Evolutionary conservation across 2,329 filamentous ascomycete species (phyloP), one percentile per base, ranked within the genome.

Genomic region (Teratosphaeriaceae sp.): DNA sequence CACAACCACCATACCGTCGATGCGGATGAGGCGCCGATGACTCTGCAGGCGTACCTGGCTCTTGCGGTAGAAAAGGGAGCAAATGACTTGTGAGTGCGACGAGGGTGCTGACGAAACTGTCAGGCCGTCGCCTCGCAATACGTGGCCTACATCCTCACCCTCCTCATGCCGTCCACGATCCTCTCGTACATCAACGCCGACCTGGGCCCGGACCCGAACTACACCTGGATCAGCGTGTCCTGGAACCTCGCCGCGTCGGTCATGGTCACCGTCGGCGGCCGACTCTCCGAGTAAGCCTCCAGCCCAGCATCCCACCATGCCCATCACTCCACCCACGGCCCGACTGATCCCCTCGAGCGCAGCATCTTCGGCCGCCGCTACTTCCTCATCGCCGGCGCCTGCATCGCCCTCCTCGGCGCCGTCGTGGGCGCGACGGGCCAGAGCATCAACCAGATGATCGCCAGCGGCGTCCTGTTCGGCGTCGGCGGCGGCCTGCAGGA

Each of bases 311-410:
- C n/a, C n/a, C n/a, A n/a, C n/a, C n/a, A n/a, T n/a, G n/a, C n/a
- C n/a, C n/a, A n/a, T n/a, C n/a, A n/a, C n/a, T n/a, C n/a, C n/a
- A n/a, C n/a, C n/a, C n/a, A n/a, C n/a, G n/a, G n/a, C 13, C 24
- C 8, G 13, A 13, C 24, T 27, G 24, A 27, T 27, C 8, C 13
- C 24, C 13, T 27, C 24, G 24, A 27, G 13, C n/a, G n/a, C 24
- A 27, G 24, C 19, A 45, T 50, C 22, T 50, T 50, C 26, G 50
- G 48, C 8, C 49, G 64, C 12, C 59, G 65, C 15, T 68, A 59
- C 49, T 67, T 67, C 49, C 58, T 66, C 42, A 57, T 66, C 31
- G 45, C 50, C 20, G 56, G 53, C 15, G 51, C 54, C n/a, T 36
- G 46, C 18, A 49, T 51, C 27, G 53, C 53, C 16, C 45, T 55